These are phyloP conservation scores for Lachnellula suecica DNA, from an alignment of 2,329 filamentous ascomycete genomes.

Conservation along the genomic window DNA sequence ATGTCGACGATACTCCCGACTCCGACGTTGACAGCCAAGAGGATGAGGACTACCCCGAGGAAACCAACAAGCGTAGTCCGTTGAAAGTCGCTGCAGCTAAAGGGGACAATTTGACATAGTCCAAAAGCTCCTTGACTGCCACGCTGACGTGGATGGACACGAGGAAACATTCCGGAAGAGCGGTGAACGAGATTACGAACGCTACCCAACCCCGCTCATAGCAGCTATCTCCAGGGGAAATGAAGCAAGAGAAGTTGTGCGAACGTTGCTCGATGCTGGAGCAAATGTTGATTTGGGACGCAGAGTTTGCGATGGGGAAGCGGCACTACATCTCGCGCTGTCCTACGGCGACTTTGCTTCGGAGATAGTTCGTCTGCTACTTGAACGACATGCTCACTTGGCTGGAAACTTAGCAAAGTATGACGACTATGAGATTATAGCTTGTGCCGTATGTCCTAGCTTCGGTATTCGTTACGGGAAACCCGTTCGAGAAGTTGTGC, in stretches of 20 bases:
- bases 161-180: too few relatives aligned
- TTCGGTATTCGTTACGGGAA: too few relatives aligned
- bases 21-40: too few relatives aligned
- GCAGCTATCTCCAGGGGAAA: background rate
- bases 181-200: too few relatives aligned
- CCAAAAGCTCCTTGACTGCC: constrained; percentile 4
- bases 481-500: too few relatives aligned
- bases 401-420: background rate
- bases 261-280: background rate
- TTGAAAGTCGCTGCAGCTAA: too few relatives aligned
- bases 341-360: background rate
- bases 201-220: background rate
- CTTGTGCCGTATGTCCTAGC: background rate
- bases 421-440: background rate
- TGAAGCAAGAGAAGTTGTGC: background rate
- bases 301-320: too few relatives aligned
- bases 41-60: too few relatives aligned
- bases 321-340: too few relatives aligned
- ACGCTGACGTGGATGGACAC: constrained; percentile 2
- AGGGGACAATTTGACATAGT: too few relatives aligned
- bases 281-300: background rate
- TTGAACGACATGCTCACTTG: background rate
- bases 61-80: background rate
- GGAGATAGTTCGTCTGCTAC: background rate
- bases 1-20: too few relatives aligned